Conservation (phyloP, 177 flowering plant species). For the Vitis hybrid region DNA sequence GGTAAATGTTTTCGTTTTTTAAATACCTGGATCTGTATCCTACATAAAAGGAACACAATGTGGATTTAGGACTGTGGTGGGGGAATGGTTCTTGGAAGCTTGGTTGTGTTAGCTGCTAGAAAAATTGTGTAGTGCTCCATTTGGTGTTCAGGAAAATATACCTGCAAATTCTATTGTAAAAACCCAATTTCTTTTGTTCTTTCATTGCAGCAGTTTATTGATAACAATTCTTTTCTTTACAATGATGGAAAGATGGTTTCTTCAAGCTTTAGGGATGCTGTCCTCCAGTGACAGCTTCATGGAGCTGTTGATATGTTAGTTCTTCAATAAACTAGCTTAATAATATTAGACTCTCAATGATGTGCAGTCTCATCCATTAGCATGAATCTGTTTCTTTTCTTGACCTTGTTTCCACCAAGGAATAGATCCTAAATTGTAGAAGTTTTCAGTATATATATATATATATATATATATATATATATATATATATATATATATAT, state of each 20-base stretch:
- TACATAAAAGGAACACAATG: background rate
- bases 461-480: no score
- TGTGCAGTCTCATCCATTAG: no score
- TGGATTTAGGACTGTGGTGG: background rate
- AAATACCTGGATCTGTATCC: background rate
- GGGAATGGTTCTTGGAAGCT: background rate
- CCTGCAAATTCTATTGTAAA: background rate
- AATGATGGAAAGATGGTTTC: background rate
- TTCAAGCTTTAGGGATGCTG: background rate
- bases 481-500: no score
- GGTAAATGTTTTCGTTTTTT: background rate
- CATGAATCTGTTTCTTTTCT: no score
- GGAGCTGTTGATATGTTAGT: no score
- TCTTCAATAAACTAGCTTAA: no score
- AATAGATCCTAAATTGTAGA: no score
- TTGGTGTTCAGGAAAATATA: background rate
- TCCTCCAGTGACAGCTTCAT: background rate
- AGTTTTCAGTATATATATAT: no score
- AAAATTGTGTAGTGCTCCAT: background rate
- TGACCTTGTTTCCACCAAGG: no score
- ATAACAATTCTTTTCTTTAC: background rate
- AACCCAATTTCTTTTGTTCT: background rate
- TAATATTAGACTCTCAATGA: no score
- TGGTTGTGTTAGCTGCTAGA: background rate
- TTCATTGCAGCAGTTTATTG: background rate